Percentiles rank a stretch among this genome's conserved stretches.
phyloP scores from a whole-genome alignment of 441 rosid genomes.

The Isatis lusitanica region DNA sequence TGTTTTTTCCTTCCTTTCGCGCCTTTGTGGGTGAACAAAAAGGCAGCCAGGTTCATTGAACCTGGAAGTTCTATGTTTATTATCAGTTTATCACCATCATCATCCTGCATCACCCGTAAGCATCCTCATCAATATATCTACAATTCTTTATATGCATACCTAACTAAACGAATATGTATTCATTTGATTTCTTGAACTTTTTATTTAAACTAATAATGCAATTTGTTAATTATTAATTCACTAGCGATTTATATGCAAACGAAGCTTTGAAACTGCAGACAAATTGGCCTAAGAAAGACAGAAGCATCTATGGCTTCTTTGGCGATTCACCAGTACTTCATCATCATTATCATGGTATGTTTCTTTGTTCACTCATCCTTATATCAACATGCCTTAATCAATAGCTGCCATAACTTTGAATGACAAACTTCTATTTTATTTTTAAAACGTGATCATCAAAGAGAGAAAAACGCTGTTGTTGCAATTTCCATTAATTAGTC shows the following conservation, averaged over 20 bases:
- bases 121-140: not conserved
- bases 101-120: slow-evolving; percentile 28
- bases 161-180: not conserved
- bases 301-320: slow-evolving; percentile 3
- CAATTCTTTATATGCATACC: not conserved
- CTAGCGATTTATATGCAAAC: not conserved
- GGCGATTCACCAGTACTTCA: not conserved
- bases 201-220: not conserved
- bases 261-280: slow-evolving; percentile 28
- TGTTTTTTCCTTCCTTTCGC: slow-evolving; percentile 1
- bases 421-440: not conserved
- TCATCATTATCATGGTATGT: slow-evolving; percentile 9
- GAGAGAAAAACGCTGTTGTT: not conserved
- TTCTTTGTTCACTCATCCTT: not conserved
- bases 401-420: not conserved
- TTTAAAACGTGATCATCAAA: not conserved
- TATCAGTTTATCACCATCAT: slow-evolving; percentile 11
- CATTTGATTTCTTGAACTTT: not conserved
- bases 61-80: slow-evolving; percentile 24
- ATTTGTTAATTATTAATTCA: not conserved
- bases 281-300: slow-evolving; percentile 15
- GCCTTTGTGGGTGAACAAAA: slow-evolving; percentile 21
- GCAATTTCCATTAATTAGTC: not conserved
- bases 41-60: slow-evolving; percentile 38
- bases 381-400: not conserved